Evolutionary conservation across 2,329 filamentous ascomycete genomes (phyloP), one percentile per base, ranked within the genome.

Genomic region (Apiospora saccharicola): DNA sequence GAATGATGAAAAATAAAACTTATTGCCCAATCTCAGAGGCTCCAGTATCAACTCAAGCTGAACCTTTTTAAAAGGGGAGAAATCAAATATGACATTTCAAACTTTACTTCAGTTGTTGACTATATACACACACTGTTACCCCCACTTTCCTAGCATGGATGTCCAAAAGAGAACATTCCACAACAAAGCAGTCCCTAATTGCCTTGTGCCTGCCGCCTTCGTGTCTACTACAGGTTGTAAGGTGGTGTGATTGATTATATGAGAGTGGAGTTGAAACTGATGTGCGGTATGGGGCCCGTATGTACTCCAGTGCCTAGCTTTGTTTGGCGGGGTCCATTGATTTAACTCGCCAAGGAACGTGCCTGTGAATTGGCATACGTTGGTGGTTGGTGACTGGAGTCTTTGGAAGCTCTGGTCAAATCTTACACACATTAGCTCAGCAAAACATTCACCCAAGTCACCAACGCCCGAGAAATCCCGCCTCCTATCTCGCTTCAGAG

Each of bases 361-460:
- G 57, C 57, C 57, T 13, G 57, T 22, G 57, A 64, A 64, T 41
- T 64, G 57, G 57, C 57, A 64, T 41, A 41, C 37, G 30, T 37
- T 41, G 57, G 24, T 61, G 53, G 53, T 61, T 61, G 53, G 53
- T 34, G 19, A 22, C 16, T 61, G 53, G 53, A 57, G 51, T 26
- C 26, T 14, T 34, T 61, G 22, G 30, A 64, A 64, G 57, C 57
- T 64, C 19, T 41, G 57, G 22, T 34, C 57, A 41, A 64, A 64
- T 64, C 22, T 41, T 34, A 64, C 57, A n/a, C 34, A 64, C 57
- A 41, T 41, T 64, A 68, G 67, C 67, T 68, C 67, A 44, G n/a
- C 41, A 30, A 26, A 68, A 47, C 44, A 8, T 37, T n/a, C 68
- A 70, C 24, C 46, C 37, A 30, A 70, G 41, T 44, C 46, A n/a